Percentiles rank a stretch among this genome's conserved stretches.
Conservation (phyloP, 805 yeast species). For the Starmerella bombicola region DNA sequence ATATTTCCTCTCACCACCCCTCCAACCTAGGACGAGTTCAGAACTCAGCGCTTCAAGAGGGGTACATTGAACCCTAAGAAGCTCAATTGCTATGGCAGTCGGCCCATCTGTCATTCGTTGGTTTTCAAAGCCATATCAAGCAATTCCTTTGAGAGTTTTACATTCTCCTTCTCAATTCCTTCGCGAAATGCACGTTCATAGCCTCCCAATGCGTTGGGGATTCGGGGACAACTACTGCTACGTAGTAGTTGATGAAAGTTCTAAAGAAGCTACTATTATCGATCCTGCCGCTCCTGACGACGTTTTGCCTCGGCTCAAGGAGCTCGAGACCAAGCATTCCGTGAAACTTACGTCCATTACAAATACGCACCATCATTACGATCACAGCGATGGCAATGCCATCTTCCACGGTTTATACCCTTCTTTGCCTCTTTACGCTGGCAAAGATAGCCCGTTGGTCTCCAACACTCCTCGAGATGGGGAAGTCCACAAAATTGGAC, state of each 20-base stretch:
- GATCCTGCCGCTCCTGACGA: conserved; percentile 89
- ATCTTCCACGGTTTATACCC: conserved; percentile 31
- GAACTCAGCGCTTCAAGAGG: no score
- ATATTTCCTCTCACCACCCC: no score
- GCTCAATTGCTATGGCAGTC: no score
- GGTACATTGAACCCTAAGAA: no score
- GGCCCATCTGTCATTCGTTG: no score
- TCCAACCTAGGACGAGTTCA: no score
- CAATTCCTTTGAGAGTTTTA: no score
- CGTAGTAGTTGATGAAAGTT: conserved; percentile 52
- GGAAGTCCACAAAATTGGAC: conserved; percentile 52
- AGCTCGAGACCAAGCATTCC: conserved; percentile 26
- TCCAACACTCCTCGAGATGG: conserved; percentile 55
- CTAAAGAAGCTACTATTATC: conserved; percentile 64
- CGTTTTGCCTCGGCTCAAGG: conserved; percentile 37
- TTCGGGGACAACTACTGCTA: conserved; percentile 85
- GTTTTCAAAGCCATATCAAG: no score
- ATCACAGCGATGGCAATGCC: conserved; percentile 81
- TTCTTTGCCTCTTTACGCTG: conserved; percentile 62
- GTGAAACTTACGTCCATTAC: conserved; percentile 61
- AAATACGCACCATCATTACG: conserved; percentile 93
- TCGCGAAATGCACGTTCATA: conserved; percentile 64
- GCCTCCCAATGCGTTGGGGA: conserved; percentile 92
- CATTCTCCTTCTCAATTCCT: no score
- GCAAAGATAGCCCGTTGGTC: conserved; percentile 66